These are phyloP conservation scores for Chaetomium globosum DNA, from an alignment of 2,329 filamentous ascomycete species.

Conservation along the genomic window DNA sequence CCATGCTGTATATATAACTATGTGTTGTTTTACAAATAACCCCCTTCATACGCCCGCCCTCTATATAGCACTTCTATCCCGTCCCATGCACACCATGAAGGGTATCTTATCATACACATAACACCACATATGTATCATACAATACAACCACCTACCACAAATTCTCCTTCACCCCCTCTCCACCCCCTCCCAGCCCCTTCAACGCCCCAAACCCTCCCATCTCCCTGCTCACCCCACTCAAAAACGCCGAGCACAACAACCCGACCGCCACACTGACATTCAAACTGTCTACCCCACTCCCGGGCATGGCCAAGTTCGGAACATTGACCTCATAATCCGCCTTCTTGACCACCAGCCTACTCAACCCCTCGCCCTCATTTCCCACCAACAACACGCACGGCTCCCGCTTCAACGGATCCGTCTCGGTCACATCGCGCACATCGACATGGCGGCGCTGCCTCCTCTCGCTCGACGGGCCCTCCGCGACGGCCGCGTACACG, in stretches of 20 bases:
- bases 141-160: constrained; percentile 14
- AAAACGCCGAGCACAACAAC: constrained; percentile 71
- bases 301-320: constrained; percentile 52
- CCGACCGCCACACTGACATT: constrained; percentile 91
- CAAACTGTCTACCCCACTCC: constrained; percentile 74
- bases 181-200: constrained; percentile 19
- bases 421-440: constrained; percentile 52
- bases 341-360: constrained; percentile 60
- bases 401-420: constrained; percentile 57
- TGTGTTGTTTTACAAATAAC: too few relatives aligned
- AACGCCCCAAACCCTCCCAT: constrained; percentile 21
- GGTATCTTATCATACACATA: constrained; percentile 29
- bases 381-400: constrained; percentile 83
- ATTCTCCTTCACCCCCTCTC: background rate
- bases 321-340: constrained; percentile 71
- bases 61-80: background rate
- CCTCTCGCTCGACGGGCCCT: constrained; percentile 41
- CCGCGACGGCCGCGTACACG: constrained; percentile 73
- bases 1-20: too few relatives aligned
- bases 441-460: constrained; percentile 51
- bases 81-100: constrained; percentile 10
- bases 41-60: too few relatives aligned
- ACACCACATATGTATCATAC: constrained; percentile 13
- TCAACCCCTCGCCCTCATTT: constrained; percentile 75
- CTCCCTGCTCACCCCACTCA: constrained; percentile 48